Evolutionary conservation across 768 basidiomycete genomes (phyloP).

Genomic region (Xerocomellus amylosporus): DNA sequence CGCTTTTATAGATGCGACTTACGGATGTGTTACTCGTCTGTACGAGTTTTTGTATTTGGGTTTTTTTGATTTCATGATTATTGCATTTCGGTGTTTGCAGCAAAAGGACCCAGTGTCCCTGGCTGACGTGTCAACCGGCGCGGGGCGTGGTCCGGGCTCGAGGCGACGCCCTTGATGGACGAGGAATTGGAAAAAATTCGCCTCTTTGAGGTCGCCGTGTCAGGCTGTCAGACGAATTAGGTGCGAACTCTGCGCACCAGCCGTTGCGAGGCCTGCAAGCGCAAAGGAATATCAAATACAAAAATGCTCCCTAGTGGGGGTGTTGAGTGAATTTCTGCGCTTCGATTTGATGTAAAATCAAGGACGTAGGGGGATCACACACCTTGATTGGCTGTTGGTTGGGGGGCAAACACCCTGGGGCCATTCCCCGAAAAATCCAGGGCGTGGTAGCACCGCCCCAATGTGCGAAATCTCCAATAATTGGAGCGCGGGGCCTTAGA

Average conservation of each 20-base stretch:
- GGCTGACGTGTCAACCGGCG: conserved; percentile 12
- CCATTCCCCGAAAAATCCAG: not conserved
- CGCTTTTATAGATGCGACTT: conserved; percentile 20
- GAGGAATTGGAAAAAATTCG: conserved; percentile 11
- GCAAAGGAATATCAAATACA: conserved; percentile 22
- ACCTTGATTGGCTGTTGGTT: not conserved
- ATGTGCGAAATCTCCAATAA: not conserved
- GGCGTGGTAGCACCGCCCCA: not conserved
- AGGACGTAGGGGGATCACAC: conserved; percentile 7
- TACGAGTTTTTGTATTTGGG: not conserved
- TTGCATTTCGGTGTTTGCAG: not conserved
- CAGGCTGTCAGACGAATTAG: conserved; percentile 10
- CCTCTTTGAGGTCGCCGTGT: conserved; percentile 4
- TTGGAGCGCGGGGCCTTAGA: not conserved
- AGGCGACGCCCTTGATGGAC: conserved; percentile 16
- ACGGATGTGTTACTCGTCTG: conserved; percentile 6
- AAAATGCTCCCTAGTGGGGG: conserved; percentile 5
- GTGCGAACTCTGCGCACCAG: conserved; percentile 14
- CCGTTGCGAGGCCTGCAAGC: conserved; percentile 3
- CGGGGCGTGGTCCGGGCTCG: conserved; percentile 14
- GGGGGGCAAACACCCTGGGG: not conserved
- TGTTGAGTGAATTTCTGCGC: not conserved
- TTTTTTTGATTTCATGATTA: conserved; percentile 9
- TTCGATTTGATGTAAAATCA: conserved; percentile 13
- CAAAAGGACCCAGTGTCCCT: not conserved